Evolutionary conservation across 2,329 filamentous ascomycete genomes (phyloP), one percentile per base, ranked within the genome.

Genomic region (Clonostachys sp.): DNA sequence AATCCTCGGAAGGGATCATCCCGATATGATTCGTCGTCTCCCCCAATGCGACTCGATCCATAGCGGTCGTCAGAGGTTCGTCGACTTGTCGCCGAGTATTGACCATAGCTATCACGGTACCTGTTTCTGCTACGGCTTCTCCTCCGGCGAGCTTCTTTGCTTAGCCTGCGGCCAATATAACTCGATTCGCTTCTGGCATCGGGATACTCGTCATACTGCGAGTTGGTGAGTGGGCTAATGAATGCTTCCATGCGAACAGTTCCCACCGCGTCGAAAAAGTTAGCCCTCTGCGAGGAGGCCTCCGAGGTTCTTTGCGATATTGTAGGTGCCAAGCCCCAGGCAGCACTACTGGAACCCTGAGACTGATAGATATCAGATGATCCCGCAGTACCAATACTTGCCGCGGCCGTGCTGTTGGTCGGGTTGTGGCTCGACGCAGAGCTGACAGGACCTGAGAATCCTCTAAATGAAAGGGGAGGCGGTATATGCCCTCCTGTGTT

Each of bases 161-260:
- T 83, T 35, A 78, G 68, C 48, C 77, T 65, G 10, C 79, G 69
- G 5, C 70, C 68, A 6, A 68, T 62, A 42, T 73, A 69, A 45
- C 70, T 66, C 51, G 72, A 67, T 51, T 81, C 77, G 20, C 79
- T 76, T 18, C 69, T 63, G 52, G 79, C 77, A 46, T 75, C 70
- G 0, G 71, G 67, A 40, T 70, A 64, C 12, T 77, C 74, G 12
- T 70, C 67, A 45, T 74, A 68, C 30, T 70, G 68, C 3, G 69
- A 69, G 51, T 74, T 71, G 2, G 78, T 71, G 12, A 84, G 63
- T 1, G 82, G 82, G 56, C 75, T 83, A 55, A 99, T 95, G 64
- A 97, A 99, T 0, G 94, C 94, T 65, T 97, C 92, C 92, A 99
- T 97, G 30, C 94, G 83, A 42, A 97, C 83, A 3, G 91, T 97